Evolutionary conservation across 805 yeast genomes (phyloP).

Genomic region (Ogataea henricii): DNA sequence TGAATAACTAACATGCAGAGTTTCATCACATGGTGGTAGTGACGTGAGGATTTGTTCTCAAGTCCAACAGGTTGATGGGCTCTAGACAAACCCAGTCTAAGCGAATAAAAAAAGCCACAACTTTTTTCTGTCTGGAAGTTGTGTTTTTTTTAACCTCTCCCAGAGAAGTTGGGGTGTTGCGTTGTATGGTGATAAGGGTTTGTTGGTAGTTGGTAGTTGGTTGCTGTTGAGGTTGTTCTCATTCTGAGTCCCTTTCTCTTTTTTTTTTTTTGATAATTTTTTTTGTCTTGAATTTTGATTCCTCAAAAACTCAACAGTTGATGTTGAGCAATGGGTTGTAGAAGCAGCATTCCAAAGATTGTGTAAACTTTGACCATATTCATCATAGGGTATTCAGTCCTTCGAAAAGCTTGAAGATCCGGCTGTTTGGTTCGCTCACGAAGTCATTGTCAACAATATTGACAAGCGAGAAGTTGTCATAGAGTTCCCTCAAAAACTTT

Average conservation of each 20-base stretch:
- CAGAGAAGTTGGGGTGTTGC: not conserved
- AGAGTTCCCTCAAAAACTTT: slow-evolving; percentile 46
- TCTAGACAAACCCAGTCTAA: not conserved
- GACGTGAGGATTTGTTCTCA: not conserved
- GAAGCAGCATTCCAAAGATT: not conserved
- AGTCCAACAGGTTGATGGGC: no score
- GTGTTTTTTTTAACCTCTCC: not conserved
- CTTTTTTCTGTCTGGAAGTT: not conserved
- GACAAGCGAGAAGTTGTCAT: slow-evolving; percentile 68
- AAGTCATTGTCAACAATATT: slow-evolving; percentile 91
- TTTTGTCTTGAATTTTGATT: not conserved
- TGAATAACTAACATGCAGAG: not conserved
- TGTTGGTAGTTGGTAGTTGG: not conserved
- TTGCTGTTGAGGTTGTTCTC: not conserved
- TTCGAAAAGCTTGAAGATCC: slow-evolving; percentile 57
- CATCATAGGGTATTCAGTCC: slow-evolving; percentile 18
- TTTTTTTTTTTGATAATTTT: not conserved
- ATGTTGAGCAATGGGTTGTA: slow-evolving; percentile 6
- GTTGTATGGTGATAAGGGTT: not conserved
- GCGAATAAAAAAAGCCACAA: slow-evolving; percentile 1
- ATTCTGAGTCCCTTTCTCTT: not conserved
- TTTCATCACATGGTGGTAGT: not conserved
- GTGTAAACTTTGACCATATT: no score
- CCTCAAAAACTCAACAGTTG: slow-evolving; percentile 9
- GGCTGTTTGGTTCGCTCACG: slow-evolving; percentile 48